These are phyloP conservation scores for Chrysoporthe puriensis DNA, from an alignment of 2,329 filamentous ascomycete genomes.

Conservation along the genomic window DNA sequence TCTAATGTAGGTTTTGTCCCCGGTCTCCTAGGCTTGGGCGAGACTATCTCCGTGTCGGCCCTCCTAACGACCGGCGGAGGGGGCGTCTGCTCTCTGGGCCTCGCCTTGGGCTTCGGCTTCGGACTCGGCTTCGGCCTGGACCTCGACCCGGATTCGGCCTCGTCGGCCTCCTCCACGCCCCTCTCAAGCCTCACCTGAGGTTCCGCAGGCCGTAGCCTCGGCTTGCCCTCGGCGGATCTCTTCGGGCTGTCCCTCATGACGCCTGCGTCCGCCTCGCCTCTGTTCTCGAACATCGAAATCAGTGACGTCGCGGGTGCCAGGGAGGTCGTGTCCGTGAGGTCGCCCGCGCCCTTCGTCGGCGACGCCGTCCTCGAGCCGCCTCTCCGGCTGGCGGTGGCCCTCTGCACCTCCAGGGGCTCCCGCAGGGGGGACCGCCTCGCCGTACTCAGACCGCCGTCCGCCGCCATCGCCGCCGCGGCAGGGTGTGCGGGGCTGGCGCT, in stretches of 20 bases:
- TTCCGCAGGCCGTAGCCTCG: constrained; percentile 35
- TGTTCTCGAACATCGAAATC: constrained; percentile 70
- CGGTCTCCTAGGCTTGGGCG: constrained; percentile 40
- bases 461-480: constrained; percentile 35
- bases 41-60: constrained; percentile 34
- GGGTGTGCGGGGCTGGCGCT: constrained; percentile 55
- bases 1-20: constrained; percentile 37
- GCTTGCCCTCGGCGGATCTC: constrained; percentile 20
- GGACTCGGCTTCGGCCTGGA: constrained; percentile 33
- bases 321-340: constrained; percentile 56
- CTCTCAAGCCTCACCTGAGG: constrained; percentile 36
- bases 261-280: constrained; percentile 33
- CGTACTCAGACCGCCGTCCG: background rate
- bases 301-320: constrained; percentile 67
- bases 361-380: constrained; percentile 37
- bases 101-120: constrained; percentile 32
- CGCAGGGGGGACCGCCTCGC: constrained; percentile 34
- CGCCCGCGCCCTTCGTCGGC: constrained; percentile 37
- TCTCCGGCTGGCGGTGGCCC: constrained; percentile 28
- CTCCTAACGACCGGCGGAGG: constrained; percentile 30
- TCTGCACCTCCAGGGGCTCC: constrained; percentile 23
- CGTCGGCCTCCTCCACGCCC: constrained; percentile 27
- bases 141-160: constrained; percentile 5
- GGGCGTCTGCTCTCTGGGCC: constrained; percentile 22
- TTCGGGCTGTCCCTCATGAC: constrained; percentile 39